phyloP scores from a whole-genome alignment of 345 rosid species.

The Kernera saxatilis region DNA sequence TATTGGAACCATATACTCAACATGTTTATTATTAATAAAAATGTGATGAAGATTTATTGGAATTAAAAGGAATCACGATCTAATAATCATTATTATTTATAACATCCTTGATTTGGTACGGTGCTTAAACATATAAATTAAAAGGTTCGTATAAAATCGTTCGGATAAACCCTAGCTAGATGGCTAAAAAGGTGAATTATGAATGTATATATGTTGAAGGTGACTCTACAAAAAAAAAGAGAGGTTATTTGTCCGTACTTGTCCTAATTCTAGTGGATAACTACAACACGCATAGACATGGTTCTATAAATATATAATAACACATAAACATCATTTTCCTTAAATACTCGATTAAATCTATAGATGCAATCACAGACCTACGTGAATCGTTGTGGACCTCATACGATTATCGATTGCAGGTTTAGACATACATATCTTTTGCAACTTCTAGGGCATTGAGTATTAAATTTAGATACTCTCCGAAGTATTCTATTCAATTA shows the following conservation, averaged over 20 bases:
- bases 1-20: background rate
- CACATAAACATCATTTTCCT: constrained; percentile 10
- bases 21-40: background rate
- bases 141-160: background rate
- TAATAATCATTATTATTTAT: background rate
- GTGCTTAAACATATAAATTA: background rate
- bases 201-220: constrained; percentile 3
- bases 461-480: background rate
- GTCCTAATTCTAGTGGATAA: constrained; percentile 22
- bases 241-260: background rate
- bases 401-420: constrained; percentile 3
- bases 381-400: constrained; percentile 4
- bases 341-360: background rate
- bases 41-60: background rate
- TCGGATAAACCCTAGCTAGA: background rate
- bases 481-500: background rate
- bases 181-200: constrained; percentile 4
- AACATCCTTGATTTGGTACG: background rate
- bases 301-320: background rate
- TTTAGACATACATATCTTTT: background rate
- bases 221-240: background rate
- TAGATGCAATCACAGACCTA: background rate
- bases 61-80: background rate
- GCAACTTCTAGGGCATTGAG: background rate
- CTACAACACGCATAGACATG: constrained; percentile 9